phyloP scores from a whole-genome alignment of 2,329 filamentous ascomycete genomes.

The Pyrenophora teres region DNA sequence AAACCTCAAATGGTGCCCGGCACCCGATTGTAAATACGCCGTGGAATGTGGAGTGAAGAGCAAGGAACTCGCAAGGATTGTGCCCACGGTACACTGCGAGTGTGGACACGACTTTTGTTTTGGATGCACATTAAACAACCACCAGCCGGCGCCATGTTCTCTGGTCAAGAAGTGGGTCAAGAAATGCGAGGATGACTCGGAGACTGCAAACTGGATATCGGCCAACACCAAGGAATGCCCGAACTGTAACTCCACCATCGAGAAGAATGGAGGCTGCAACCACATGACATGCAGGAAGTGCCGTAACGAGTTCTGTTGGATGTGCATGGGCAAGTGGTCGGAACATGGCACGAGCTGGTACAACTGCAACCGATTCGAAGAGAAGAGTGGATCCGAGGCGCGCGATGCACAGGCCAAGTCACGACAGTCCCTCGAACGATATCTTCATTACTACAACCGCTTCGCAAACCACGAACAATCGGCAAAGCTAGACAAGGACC shows the following conservation, averaged over 20 bases:
- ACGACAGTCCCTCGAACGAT: conserved; percentile 88
- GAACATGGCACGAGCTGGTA: conserved; percentile 99
- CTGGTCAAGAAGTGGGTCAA: conserved; percentile 95
- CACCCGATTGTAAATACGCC: conserved; percentile 94
- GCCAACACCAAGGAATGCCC: conserved; percentile 99
- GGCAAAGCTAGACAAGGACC: conserved; percentile 92
- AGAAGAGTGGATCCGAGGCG: conserved; percentile 90
- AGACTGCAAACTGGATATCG: conserved; percentile 99
- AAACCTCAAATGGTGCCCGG: conserved; percentile 94
- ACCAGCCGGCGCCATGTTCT: conserved; percentile 89
- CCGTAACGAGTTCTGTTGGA: conserved; percentile 98
- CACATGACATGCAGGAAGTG: conserved; percentile 98
- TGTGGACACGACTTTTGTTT: conserved; percentile 94
- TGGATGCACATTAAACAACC: conserved; percentile 85
- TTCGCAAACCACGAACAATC: conserved; percentile 99
- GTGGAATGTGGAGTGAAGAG: conserved; percentile 87
- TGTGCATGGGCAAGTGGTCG: conserved; percentile 99
- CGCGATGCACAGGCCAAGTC: conserved; percentile 91
- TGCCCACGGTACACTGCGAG: conserved; percentile 85
- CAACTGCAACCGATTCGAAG: conserved; percentile 96
- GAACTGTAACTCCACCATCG: conserved; percentile 93
- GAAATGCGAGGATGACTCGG: conserved; percentile 97
- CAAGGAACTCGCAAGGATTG: conserved; percentile 80
- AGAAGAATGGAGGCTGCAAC: conserved; percentile 98
- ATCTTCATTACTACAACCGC: conserved; percentile 97